phyloP scores from a whole-genome alignment of 306 rosid genomes.

The Mimosa pudica region DNA sequence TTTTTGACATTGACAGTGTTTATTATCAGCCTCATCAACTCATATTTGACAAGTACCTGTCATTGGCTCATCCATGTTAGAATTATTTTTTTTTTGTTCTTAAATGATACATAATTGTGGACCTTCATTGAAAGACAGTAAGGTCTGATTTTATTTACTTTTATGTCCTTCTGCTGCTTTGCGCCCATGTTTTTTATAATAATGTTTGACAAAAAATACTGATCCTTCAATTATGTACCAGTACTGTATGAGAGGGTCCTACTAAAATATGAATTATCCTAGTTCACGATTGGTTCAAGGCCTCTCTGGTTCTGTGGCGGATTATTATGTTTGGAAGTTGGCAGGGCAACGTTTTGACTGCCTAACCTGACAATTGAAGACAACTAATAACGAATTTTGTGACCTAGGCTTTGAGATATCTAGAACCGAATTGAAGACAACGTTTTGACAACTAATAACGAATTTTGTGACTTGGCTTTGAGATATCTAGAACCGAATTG shows the following conservation, averaged over 20 bases:
- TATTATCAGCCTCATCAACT: slow-evolving; percentile 33
- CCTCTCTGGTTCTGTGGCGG: background rate
- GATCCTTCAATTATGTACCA: background rate
- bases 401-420: background rate
- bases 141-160: background rate
- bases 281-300: background rate
- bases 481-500: background rate
- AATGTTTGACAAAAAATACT: background rate
- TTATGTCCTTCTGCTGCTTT: background rate
- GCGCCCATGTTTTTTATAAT: background rate
- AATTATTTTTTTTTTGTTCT: slow-evolving; percentile 26
- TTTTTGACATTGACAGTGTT: slow-evolving; percentile 37
- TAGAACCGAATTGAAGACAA: background rate
- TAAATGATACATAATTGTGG: slow-evolving; percentile 24
- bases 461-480: background rate
- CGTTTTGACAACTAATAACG: background rate
- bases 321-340: background rate
- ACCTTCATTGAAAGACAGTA: slow-evolving; percentile 33
- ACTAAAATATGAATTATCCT: background rate
- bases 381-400: background rate
- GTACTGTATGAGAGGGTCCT: background rate
- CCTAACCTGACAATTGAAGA: background rate
- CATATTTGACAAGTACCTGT: slow-evolving; percentile 33
- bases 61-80: slow-evolving; percentile 29
- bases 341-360: background rate